Base-by-base conservation (phyloP, 2,329 filamentous ascomycete genomes). In the Phaeosphaeria sp. region DNA sequence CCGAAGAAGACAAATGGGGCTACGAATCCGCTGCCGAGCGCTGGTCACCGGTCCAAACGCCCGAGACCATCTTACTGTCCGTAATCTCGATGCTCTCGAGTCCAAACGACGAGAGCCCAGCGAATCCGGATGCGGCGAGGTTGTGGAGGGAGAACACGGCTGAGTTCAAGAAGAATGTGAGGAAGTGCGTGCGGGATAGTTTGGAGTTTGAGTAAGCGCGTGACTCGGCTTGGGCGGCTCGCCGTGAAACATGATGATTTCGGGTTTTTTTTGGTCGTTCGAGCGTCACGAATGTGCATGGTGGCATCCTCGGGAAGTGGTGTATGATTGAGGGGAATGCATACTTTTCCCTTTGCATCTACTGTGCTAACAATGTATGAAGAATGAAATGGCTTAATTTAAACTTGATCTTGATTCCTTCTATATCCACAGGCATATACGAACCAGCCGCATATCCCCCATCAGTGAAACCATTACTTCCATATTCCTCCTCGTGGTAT, bases 11-110 rank as follows among this genome's bases (percentile, higher is more conserved):
- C 79, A 95, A 95, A 54, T 97, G 97, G 81, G 93, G 97, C 82
- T 98, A 98, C 84, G 94, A 98, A 79, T 91, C 94, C 70, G 94
- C 95, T 7, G 93, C 90, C 1, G 95, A 98, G 82, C 89, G 94
- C 63, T 98, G 94, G 94, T 94, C 90, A 25, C 94, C 94, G 13
- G 97, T 98, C 62, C 95, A 98, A 81, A 95, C 90, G 58, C 94
- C 97, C 66, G 95, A 98, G 81, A 98, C 97, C 83, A 98, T 98
- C 67, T 83, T 98, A 67, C 93, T 98, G 56, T 93, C 89, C 48
- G 94, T 98, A 59, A 98, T 98, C 90, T 97, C 92, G 79, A 98
- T 98, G 93, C 86, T 98, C 46, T 93, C 93, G 0, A 93, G 97
- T 80, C 93, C 94, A 59, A 98, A 98, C 78, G 94, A 98, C 74